Evolutionary conservation across 306 rosid species (phyloP).

Genomic region (Prunus campanulata): DNA sequence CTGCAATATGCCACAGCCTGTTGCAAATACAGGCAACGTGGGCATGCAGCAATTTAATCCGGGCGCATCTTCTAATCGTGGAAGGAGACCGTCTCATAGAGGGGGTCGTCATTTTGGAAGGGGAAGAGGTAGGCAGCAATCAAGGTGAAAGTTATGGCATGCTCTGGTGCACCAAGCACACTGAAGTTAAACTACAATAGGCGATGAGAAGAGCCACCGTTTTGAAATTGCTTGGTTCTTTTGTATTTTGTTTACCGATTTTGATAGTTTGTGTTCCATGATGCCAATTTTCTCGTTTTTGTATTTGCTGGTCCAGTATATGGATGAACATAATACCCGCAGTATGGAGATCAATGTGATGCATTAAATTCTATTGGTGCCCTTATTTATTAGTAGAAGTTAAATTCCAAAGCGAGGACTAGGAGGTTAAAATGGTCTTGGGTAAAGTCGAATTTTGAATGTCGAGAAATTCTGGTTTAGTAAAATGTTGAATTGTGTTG

Average conservation of each 20-base stretch:
- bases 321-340: not conserved
- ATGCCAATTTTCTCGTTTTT: not conserved
- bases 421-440: not conserved
- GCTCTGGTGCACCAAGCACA: not conserved
- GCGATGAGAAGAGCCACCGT: conserved; percentile 14
- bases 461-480: not conserved
- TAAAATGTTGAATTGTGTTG: not conserved
- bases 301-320: not conserved
- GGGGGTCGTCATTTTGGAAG: conserved; percentile 40
- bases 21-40: conserved; percentile 25
- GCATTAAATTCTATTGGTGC: not conserved
- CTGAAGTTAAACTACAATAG: not conserved
- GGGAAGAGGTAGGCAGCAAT: conserved; percentile 54
- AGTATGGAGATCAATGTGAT: not conserved
- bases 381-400: not conserved
- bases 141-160: conserved; percentile 29
- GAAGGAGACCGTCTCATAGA: conserved; percentile 44
- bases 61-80: conserved; percentile 43
- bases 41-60: conserved; percentile 44
- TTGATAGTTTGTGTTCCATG: not conserved
- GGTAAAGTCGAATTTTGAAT: not conserved
- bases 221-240: conserved; percentile 9
- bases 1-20: conserved; percentile 32
- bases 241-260: not conserved
- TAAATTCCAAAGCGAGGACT: no score